Percentiles rank a stretch among this genome's conserved stretches.
These are phyloP conservation scores for Botrytis galanthina DNA, from an alignment of 2,329 filamentous ascomycete genomes.

Conservation along the genomic window DNA sequence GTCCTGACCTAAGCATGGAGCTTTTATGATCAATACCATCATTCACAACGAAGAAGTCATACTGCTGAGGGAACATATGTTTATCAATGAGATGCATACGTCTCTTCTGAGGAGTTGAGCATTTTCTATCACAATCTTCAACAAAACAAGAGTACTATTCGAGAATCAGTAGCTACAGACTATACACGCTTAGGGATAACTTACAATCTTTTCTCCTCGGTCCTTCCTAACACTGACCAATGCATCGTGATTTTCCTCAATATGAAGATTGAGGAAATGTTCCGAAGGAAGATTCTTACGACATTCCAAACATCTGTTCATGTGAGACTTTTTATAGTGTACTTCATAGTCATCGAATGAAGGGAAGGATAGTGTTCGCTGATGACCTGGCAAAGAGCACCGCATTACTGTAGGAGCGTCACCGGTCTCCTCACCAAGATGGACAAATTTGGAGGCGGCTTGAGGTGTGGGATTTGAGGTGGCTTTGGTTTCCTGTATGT, in stretches of 20 bases:
- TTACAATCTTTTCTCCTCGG: slow-evolving; percentile 80
- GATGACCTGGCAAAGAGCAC: slow-evolving; percentile 81
- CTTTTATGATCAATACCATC: slow-evolving; percentile 83
- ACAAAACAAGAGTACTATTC: slow-evolving; percentile 87
- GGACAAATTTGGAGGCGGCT: slow-evolving; percentile 54
- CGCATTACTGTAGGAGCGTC: slow-evolving; percentile 55
- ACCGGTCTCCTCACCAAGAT: slow-evolving; percentile 58
- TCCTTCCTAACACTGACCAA: slow-evolving; percentile 70
- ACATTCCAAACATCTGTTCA: slow-evolving; percentile 83
- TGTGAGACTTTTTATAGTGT: slow-evolving; percentile 79
- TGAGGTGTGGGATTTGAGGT: slow-evolving; percentile 30
- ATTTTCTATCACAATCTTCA: slow-evolving; percentile 81
- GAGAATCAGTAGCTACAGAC: slow-evolving; percentile 11
- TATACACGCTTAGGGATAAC: slow-evolving; percentile 32
- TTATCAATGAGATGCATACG: slow-evolving; percentile 90
- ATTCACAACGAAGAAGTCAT: slow-evolving; percentile 83
- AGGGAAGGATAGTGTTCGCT: slow-evolving; percentile 64
- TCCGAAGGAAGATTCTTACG: slow-evolving; percentile 83
- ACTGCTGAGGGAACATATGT: slow-evolving; percentile 85
- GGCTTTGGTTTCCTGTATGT: slow-evolving; percentile 30
- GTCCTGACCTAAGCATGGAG: slow-evolving; percentile 69
- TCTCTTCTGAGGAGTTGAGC: slow-evolving; percentile 78
- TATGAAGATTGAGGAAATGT: slow-evolving; percentile 78
- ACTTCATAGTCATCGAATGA: slow-evolving; percentile 80
- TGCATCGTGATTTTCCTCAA: slow-evolving; percentile 87